phyloP scores from a whole-genome alignment of 768 basidiomycete species.

The Lactarius hengduanensis region DNA sequence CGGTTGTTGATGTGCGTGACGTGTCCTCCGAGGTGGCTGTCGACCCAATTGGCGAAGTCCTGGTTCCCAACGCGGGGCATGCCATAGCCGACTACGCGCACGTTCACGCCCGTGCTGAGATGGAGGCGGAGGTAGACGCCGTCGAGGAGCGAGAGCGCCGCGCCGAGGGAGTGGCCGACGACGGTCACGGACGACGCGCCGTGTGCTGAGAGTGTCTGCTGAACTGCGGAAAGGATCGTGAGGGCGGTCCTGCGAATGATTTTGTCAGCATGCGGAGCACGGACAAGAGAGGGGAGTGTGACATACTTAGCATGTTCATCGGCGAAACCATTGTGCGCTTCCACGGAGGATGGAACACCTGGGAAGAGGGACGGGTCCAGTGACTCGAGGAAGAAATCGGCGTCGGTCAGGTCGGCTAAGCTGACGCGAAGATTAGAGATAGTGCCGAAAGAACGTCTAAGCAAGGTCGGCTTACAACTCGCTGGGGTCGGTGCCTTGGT shows the following conservation, averaged over 20 bases:
- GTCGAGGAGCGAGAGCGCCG: slow-evolving; percentile 33
- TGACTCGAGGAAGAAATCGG: slow-evolving; percentile 37
- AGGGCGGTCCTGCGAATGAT: slow-evolving; percentile 2
- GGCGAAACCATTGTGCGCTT: slow-evolving; percentile 50
- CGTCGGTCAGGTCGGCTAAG: slow-evolving; percentile 43
- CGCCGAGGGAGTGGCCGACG: slow-evolving; percentile 29
- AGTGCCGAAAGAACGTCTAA: not conserved
- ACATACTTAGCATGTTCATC: slow-evolving; percentile 45
- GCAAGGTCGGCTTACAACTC: slow-evolving; percentile 32
- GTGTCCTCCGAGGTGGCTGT: slow-evolving; percentile 48
- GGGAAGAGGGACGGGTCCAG: slow-evolving; percentile 49
- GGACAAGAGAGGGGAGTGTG: not conserved
- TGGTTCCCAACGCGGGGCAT: slow-evolving; percentile 32
- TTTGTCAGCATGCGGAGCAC: not conserved
- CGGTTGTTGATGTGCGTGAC: slow-evolving; percentile 58
- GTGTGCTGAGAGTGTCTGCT: slow-evolving; percentile 1
- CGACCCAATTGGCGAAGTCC: slow-evolving; percentile 19
- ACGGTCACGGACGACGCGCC: slow-evolving; percentile 15
- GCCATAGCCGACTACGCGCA: slow-evolving; percentile 30
- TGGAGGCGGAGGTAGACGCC: slow-evolving; percentile 31
- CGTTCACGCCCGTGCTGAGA: slow-evolving; percentile 23
- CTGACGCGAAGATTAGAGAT: slow-evolving; percentile 29
- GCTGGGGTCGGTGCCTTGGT: slow-evolving; percentile 40
- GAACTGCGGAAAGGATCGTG: not conserved
- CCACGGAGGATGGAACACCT: slow-evolving; percentile 42